Base-by-base conservation (phyloP, 1,284 basidiomycete species). In the Coriolopsis trogii region DNA sequence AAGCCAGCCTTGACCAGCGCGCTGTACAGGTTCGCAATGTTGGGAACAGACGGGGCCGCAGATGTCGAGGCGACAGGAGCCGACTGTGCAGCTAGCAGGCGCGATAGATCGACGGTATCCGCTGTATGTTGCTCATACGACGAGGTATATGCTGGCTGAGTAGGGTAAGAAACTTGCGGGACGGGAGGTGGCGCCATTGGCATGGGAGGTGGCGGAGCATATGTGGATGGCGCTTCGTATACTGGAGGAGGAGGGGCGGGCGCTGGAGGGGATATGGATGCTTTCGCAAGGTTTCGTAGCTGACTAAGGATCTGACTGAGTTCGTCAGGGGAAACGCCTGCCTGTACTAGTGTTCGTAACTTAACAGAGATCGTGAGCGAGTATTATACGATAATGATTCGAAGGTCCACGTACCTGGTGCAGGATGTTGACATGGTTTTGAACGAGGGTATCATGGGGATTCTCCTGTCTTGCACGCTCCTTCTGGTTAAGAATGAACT, bases 291-390 rank as follows among this genome's bases (percentile, higher is more conserved):
- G 26, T 79, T 77, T 30, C 89, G 85, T 6, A 96, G 70, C 65
- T 94, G 91, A 28, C 73, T 70, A 0, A 93, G 77, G 48, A 96
- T 95, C 64, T 93, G 89, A 34, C 78, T 77, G 24, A 95, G 75
- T 65, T 95, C 90, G 23, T 84, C 82, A 61, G 89, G 85, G 2
- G 91, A 91, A 15, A 95, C 85, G 13, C 89, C 87, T 2, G 84
- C 80, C 63, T 90, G 85, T 1, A 94, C 88, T 28, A 94, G 75
- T 46, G 78, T 79, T 44, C 88, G 86, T 51, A 95, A 73, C 90
- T 95, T 36, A 33, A 55, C 60, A 41, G 36, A 46, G 26, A 18
- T 25, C 3, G 44, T 59, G 26, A 61, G 55, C n/a, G 41, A 13
- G 54, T n/a, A 25, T 28, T 10, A 46, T 9, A 33, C 25, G 30